Evolutionary conservation across 2,329 filamentous ascomycete genomes (phyloP), one percentile per base, ranked within the genome.

Genomic region (Apiospora kogelbergensis): DNA sequence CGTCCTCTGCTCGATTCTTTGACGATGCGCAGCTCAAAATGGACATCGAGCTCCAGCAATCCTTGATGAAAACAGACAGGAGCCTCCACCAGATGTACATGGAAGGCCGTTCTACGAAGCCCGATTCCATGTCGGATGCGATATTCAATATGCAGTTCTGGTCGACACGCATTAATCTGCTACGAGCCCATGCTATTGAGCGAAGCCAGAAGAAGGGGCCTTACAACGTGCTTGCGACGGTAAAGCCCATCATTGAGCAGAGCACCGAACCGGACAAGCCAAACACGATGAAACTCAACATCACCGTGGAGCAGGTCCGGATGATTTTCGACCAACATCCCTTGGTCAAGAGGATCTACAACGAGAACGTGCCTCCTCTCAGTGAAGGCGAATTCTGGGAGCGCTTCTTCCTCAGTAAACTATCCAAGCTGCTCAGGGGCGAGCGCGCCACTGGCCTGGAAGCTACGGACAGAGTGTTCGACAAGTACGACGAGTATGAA

Each of bases 81-180:
- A 85, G 85, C 13, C 85, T 99, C 48, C 89, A 92, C 74, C 90
- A 93, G 78, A 96, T 95, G 57, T 98, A 98, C 78, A 91, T 94
- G 82, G 94, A 97, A 76, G 92, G 94, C 0, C 84, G 94, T 65
- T 86, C 88, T 67, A 92, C 93, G 10, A 97, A 97, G 76, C 94
- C 95, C 0, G 92, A 95, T 9, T 90, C 92, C 2, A 91, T 98
- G 71, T 91, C 91, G 0, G 89, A 92, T 37, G 88, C 88, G 1
- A 91, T 94, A 60, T 97, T 98, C 79, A 94, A 95, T 73, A 85
- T 90, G 1, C 95, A 98, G 78, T 99, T 99, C 82, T 99, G 96
- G 96, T 93, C 94, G 1, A 93, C 94, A 1, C 88, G 97, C 63
- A 88, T 95, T 63, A 94, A 94, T 78, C 84, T 98, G 41, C 86